These are phyloP conservation scores for Clitocybe nebularis DNA, from an alignment of 1,284 basidiomycete genomes.

Conservation along the genomic window DNA sequence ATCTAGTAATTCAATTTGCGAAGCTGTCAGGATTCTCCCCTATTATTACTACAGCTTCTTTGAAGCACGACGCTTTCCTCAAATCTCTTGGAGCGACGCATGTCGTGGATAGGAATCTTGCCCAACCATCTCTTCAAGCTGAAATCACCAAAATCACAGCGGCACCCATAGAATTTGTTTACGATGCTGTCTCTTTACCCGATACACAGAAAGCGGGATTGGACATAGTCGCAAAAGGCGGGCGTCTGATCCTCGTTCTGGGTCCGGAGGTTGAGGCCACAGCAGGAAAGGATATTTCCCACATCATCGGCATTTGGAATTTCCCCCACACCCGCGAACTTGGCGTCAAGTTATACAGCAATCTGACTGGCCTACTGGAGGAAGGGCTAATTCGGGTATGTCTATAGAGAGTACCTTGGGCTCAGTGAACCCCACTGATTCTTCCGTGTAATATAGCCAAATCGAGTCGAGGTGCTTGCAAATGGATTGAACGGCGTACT, in stretches of 20 bases:
- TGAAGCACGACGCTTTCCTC: slow-evolving; percentile 37
- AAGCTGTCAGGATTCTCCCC: slow-evolving; percentile 49
- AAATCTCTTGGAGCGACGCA: slow-evolving; percentile 51
- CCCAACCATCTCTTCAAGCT: slow-evolving; percentile 21
- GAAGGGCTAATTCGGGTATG: slow-evolving; percentile 16
- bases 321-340: slow-evolving; percentile 8
- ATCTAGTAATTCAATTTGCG: slow-evolving; percentile 51
- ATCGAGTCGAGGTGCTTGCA: slow-evolving; percentile 38
- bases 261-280: slow-evolving; percentile 1
- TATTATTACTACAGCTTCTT: slow-evolving; percentile 51
- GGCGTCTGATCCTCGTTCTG: slow-evolving; percentile 12
- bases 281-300: slow-evolving; percentile 19
- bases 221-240: slow-evolving; percentile 12
- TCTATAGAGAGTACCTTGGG: slow-evolving; percentile 1
- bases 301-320: slow-evolving; percentile 18
- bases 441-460: slow-evolving; percentile 25
- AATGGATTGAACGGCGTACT: slow-evolving; percentile 42
- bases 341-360: slow-evolving; percentile 11
- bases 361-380: slow-evolving; percentile 13
- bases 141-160: slow-evolving; percentile 27
- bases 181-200: slow-evolving; percentile 32
- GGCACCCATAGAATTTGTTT: slow-evolving; percentile 32
- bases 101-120: slow-evolving; percentile 42
- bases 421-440: no score
- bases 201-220: slow-evolving; percentile 18